phyloP scores from a whole-genome alignment of 1,284 basidiomycete species.

The Irpex sp. region DNA sequence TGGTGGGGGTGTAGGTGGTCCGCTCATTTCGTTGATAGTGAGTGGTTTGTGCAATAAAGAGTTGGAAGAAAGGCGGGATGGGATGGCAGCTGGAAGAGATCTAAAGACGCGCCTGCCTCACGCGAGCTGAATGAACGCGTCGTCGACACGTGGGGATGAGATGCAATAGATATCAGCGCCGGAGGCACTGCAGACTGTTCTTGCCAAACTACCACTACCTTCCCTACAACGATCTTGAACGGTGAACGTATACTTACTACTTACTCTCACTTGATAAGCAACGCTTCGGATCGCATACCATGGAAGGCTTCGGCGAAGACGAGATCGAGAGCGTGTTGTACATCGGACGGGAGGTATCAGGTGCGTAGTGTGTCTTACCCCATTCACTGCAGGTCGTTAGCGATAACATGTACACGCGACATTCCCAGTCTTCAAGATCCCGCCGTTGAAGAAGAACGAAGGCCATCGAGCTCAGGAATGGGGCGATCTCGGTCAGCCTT shows the following conservation, averaged over 20 bases:
- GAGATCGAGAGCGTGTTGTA: conserved; percentile 85
- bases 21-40: conserved; percentile 28
- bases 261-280: not conserved
- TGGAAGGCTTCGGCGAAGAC: conserved; percentile 57
- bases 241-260: not conserved
- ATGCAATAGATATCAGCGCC: not conserved
- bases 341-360: conserved; percentile 82
- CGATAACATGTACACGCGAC: not conserved
- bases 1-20: conserved; percentile 58
- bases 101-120: too few relatives aligned
- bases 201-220: not conserved
- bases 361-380: conserved; percentile 35
- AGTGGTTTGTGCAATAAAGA: too few relatives aligned
- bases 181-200: not conserved
- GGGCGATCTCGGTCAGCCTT: conserved; percentile 75
- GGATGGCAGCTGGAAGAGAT: too few relatives aligned
- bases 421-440: conserved; percentile 72
- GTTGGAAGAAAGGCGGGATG: not conserved
- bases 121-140: not conserved
- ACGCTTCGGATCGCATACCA: conserved; percentile 18
- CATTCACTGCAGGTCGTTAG: too few relatives aligned
- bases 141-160: conserved; percentile 1
- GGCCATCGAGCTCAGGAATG: conserved; percentile 85
- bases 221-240: conserved; percentile 1
- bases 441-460: conserved; percentile 78